These are phyloP conservation scores for Tuber magnatum DNA, from an alignment of 495 filamentous ascomycete species.

Conservation along the genomic window DNA sequence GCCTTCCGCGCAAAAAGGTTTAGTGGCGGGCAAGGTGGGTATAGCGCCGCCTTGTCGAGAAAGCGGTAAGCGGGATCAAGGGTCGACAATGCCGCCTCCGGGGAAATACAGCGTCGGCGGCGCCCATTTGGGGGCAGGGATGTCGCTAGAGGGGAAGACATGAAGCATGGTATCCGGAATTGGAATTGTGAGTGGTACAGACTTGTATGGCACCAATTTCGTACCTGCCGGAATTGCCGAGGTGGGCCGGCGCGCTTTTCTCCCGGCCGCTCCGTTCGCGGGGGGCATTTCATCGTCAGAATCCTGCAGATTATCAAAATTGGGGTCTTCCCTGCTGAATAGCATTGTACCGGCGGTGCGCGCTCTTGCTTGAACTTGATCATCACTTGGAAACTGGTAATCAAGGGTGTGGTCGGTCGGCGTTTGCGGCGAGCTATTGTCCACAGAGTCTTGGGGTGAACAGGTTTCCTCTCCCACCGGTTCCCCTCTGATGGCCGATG, in stretches of 20 bases:
- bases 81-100: not conserved
- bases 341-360: not conserved
- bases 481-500: accelerated
- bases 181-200: not conserved
- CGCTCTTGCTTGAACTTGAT: not conserved
- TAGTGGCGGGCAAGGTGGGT: not conserved
- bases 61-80: not conserved
- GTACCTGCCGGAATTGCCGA: not conserved
- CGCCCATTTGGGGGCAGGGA: not conserved
- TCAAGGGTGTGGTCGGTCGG: not conserved
- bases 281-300: too few relatives aligned
- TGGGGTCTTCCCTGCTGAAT: not conserved
- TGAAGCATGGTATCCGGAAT: not conserved
- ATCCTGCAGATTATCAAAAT: not conserved
- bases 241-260: too few relatives aligned
- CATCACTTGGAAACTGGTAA: not conserved
- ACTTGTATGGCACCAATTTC: not conserved
- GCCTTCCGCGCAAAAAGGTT: not conserved
- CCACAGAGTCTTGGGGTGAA: not conserved
- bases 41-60: not conserved
- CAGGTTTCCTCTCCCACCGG: not conserved
- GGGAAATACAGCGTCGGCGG: not conserved
- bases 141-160: not conserved
- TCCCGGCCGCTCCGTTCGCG: too few relatives aligned
- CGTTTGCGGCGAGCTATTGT: not conserved